phyloP scores from a whole-genome alignment of 306 rosid genomes.

The Corylus avellana region DNA sequence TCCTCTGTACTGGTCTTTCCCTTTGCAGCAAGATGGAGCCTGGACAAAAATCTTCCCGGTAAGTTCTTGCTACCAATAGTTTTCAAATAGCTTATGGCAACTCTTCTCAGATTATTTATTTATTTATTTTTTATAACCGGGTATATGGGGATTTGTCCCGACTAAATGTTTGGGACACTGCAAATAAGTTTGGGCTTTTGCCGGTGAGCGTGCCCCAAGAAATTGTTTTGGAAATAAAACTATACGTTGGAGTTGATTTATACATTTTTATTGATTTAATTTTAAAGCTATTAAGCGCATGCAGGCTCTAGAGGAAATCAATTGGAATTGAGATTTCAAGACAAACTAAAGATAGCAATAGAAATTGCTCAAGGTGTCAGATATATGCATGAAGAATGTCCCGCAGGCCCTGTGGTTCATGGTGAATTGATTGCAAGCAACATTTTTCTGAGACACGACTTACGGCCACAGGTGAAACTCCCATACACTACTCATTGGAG shows the following conservation, averaged over 20 bases:
- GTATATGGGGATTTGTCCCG: no score
- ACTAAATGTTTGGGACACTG: no score
- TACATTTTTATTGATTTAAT: background rate
- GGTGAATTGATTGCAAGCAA: conserved; percentile 21
- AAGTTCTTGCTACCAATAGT: background rate
- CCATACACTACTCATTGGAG: background rate
- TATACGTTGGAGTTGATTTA: no score
- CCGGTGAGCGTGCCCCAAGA: no score
- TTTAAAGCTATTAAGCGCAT: background rate
- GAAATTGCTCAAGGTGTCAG: conserved; percentile 34
- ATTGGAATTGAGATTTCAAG: conserved; percentile 23
- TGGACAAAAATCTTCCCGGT: background rate
- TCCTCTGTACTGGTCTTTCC: conserved; percentile 22
- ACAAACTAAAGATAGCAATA: conserved; percentile 13
- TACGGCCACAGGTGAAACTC: conserved; percentile 20
- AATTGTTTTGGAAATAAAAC: no score
- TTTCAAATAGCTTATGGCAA: background rate
- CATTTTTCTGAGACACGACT: conserved; percentile 21
- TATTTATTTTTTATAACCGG: background rate
- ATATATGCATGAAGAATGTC: conserved; percentile 38
- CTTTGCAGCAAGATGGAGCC: conserved; percentile 2
- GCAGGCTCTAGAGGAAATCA: conserved; percentile 14
- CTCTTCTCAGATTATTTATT: background rate
- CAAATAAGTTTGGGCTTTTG: no score
- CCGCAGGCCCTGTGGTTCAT: conserved; percentile 28